These are phyloP conservation scores for Leucocoprinus birnbaumii DNA, from an alignment of 768 basidiomycete species.

Conservation along the genomic window DNA sequence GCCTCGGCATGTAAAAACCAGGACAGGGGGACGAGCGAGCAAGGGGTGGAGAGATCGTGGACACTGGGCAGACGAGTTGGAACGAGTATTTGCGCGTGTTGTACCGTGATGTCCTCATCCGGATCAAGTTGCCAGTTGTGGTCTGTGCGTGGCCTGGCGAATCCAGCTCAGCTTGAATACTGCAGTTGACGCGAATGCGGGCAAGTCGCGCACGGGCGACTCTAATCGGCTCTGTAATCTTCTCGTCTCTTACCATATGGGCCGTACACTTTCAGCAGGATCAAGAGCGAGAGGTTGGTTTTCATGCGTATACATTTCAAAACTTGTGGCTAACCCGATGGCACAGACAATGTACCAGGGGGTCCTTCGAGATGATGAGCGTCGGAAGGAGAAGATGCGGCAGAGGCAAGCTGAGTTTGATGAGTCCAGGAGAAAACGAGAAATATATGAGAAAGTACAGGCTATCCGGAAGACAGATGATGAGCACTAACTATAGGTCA, in stretches of 20 bases:
- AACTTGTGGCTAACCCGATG: not conserved
- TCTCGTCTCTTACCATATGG: constrained; percentile 76
- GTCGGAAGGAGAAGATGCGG: constrained; percentile 66
- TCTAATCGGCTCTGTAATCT: constrained; percentile 58
- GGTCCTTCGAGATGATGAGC: constrained; percentile 85
- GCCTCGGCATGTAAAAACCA: not conserved
- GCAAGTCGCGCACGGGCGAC: constrained; percentile 70
- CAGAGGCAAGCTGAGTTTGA: constrained; percentile 62
- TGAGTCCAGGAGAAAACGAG: constrained; percentile 61
- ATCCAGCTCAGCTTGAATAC: constrained; percentile 26
- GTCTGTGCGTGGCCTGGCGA: constrained; percentile 18
- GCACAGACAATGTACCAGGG: constrained; percentile 89
- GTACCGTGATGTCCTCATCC: not conserved
- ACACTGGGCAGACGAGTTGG: constrained; percentile 7
- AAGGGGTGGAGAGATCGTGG: not conserved
- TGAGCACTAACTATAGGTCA: not conserved
- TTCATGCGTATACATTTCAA: not conserved
- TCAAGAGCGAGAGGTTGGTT: constrained; percentile 73
- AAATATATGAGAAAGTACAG: constrained; percentile 58
- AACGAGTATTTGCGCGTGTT: constrained; percentile 19
- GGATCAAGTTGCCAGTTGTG: constrained; percentile 5
- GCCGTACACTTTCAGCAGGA: constrained; percentile 87
- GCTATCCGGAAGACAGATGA: constrained; percentile 23
- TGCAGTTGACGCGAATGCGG: constrained; percentile 46
- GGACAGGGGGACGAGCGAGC: not conserved